These are phyloP conservation scores for Saturnispora sanitii DNA, from an alignment of 805 yeast species.

Conservation along the genomic window DNA sequence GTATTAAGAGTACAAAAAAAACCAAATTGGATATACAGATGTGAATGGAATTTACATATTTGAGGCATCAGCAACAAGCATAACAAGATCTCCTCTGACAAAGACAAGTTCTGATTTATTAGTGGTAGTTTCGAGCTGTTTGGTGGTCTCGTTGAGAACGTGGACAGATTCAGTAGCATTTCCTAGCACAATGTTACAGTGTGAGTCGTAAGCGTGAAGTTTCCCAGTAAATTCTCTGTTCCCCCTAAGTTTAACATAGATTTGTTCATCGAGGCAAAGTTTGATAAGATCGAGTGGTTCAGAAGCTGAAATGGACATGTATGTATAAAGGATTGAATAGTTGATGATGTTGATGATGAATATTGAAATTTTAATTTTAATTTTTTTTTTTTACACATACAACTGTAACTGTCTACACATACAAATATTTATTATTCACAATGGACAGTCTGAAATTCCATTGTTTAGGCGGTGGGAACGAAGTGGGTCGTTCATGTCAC, in stretches of 20 bases:
- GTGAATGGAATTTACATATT: constrained; percentile 14
- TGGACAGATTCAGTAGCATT: constrained; percentile 83
- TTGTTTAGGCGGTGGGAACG: constrained; percentile 96
- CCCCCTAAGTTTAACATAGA: constrained; percentile 84
- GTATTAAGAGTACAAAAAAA: not conserved
- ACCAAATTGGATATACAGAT: not conserved
- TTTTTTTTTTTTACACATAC: not conserved
- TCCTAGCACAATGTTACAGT: constrained; percentile 90
- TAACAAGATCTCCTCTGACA: constrained; percentile 96
- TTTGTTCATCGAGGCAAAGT: constrained; percentile 75
- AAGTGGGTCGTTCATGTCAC: constrained; percentile 95
- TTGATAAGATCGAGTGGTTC: constrained; percentile 91
- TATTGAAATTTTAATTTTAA: not conserved
- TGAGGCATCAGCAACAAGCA: constrained; percentile 46
- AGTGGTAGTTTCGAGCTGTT: constrained; percentile 33
- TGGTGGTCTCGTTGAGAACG: constrained; percentile 39
- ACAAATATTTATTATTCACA: too few relatives aligned
- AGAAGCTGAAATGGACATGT: constrained; percentile 22
- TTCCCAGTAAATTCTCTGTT: constrained; percentile 87
- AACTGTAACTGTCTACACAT: too few relatives aligned
- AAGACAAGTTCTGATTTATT: constrained; percentile 81
- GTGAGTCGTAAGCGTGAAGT: constrained; percentile 90
- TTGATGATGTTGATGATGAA: not conserved
- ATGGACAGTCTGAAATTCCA: constrained; percentile 47
- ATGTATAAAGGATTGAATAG: not conserved